Percentiles rank a stretch among this genome's conserved stretches.
phyloP scores from a whole-genome alignment of 2,329 filamentous ascomycete species.

The Penicillium fuscoglaucum region DNA sequence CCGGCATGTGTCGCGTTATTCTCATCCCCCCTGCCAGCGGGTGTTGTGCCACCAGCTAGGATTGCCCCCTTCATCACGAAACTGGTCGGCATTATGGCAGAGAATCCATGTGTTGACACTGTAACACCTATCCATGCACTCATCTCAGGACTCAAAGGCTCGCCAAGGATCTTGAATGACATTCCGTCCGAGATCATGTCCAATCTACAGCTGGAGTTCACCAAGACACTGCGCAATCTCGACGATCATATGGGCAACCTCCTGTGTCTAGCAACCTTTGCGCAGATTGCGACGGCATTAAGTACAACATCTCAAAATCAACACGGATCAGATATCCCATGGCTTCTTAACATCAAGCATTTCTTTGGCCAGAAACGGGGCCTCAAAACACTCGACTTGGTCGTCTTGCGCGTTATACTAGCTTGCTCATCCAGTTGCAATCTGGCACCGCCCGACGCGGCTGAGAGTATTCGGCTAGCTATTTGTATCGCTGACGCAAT shows the following conservation, averaged over 20 bases:
- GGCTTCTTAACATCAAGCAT: slow-evolving; percentile 39
- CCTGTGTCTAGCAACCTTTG: slow-evolving; percentile 44
- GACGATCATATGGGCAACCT: slow-evolving; percentile 44
- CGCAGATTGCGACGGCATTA: slow-evolving; percentile 33
- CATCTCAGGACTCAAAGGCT: slow-evolving; percentile 33
- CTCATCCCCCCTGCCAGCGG: slow-evolving; percentile 34
- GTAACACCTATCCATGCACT: slow-evolving; percentile 38
- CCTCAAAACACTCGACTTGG: slow-evolving; percentile 44
- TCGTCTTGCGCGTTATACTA: slow-evolving; percentile 43
- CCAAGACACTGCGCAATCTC: slow-evolving; percentile 40
- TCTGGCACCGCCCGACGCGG: slow-evolving; percentile 29
- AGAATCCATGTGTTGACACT: slow-evolving; percentile 34
- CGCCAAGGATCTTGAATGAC: slow-evolving; percentile 29
- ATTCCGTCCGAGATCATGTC: slow-evolving; percentile 37
- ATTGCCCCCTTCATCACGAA: slow-evolving; percentile 36
- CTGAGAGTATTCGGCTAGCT: slow-evolving; percentile 40
- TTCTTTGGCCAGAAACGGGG: slow-evolving; percentile 44
- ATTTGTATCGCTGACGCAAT: slow-evolving; percentile 39
- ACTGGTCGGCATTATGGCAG: slow-evolving; percentile 31
- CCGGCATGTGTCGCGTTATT: slow-evolving; percentile 37
- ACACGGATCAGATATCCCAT: slow-evolving; percentile 24
- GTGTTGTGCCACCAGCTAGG: slow-evolving; percentile 34
- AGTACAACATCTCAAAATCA: slow-evolving; percentile 6
- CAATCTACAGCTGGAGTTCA: slow-evolving; percentile 40
- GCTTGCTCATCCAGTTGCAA: slow-evolving; percentile 41